These are phyloP conservation scores for Flaveria brownii DNA, from an alignment of 129 eudicot species.

Conservation along the genomic window DNA sequence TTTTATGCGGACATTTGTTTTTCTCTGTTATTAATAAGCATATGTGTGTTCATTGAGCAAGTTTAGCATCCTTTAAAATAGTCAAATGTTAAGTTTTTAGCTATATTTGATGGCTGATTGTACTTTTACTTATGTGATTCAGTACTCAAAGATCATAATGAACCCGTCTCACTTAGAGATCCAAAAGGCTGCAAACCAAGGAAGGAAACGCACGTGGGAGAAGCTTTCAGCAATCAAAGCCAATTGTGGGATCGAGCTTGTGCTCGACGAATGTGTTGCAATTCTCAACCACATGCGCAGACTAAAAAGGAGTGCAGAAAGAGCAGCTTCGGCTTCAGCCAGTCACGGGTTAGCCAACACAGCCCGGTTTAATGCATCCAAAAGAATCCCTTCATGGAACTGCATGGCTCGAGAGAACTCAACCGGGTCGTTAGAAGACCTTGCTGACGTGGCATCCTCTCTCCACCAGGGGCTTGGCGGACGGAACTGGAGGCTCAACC, in stretches of 20 bases:
- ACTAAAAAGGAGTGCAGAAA: slow-evolving; percentile 68
- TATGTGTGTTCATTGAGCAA: not conserved
- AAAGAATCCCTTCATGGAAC: slow-evolving; percentile 91
- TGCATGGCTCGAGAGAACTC: slow-evolving; percentile 90
- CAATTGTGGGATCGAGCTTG: slow-evolving; percentile 89
- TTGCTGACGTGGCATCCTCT: slow-evolving; percentile 52
- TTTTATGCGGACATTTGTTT: not conserved
- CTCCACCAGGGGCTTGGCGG: slow-evolving; percentile 48
- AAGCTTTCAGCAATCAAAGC: slow-evolving; percentile 93
- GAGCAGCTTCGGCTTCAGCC: slow-evolving; percentile 64
- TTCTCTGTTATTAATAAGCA: not conserved
- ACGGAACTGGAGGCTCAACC: slow-evolving; percentile 45
- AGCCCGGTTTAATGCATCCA: slow-evolving; percentile 61
- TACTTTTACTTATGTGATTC: slow-evolving; percentile 24
- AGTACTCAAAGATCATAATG: slow-evolving; percentile 76
- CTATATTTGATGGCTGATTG: not conserved
- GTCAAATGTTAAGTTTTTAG: not conserved
- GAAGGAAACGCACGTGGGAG: slow-evolving; percentile 93
- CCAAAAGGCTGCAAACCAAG: slow-evolving; percentile 85
- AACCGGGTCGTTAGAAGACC: slow-evolving; percentile 83
- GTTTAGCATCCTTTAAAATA: not conserved
- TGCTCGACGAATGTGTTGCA: slow-evolving; percentile 80
- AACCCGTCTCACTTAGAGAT: slow-evolving; percentile 82
- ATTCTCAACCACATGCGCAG: slow-evolving; percentile 91
- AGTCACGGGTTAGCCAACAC: slow-evolving; percentile 49